These are phyloP conservation scores for Hypoxylon trugodes DNA, from an alignment of 495 filamentous ascomycete genomes.

Conservation along the genomic window DNA sequence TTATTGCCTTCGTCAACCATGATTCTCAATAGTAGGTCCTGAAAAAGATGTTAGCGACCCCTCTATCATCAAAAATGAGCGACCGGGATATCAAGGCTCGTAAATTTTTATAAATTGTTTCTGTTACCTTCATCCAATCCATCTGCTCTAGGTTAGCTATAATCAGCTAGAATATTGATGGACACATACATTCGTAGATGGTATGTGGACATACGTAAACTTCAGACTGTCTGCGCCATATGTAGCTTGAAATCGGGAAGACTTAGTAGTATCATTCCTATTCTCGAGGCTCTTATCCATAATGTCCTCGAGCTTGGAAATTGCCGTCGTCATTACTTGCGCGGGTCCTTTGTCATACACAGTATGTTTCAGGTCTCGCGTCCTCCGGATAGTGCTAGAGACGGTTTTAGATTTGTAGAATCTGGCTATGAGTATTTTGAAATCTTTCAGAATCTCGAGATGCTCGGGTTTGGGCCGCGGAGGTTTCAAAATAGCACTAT, in stretches of 20 bases:
- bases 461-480: background rate
- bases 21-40: conserved; percentile 23
- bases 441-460: background rate
- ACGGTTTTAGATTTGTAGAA: conserved; percentile 8
- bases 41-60: background rate
- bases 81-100: background rate
- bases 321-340: conserved; percentile 3
- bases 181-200: conserved; percentile 21
- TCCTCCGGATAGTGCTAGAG: conserved; percentile 8
- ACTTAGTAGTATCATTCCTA: background rate
- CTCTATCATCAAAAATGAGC: background rate
- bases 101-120: background rate
- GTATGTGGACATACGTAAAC: conserved; percentile 17
- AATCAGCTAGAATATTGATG: background rate
- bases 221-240: background rate
- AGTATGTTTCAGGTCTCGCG: background rate
- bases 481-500: background rate
- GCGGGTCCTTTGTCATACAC: conserved; percentile 10
- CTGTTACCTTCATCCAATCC: conserved; percentile 24
- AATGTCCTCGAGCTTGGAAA: background rate
- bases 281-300: background rate
- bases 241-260: background rate
- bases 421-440: conserved; percentile 5
- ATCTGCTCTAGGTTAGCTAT: conserved; percentile 12
- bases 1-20: background rate